These are phyloP conservation scores for Talaromyces wortmannii DNA, from an alignment of 495 filamentous ascomycete genomes.

Conservation along the genomic window DNA sequence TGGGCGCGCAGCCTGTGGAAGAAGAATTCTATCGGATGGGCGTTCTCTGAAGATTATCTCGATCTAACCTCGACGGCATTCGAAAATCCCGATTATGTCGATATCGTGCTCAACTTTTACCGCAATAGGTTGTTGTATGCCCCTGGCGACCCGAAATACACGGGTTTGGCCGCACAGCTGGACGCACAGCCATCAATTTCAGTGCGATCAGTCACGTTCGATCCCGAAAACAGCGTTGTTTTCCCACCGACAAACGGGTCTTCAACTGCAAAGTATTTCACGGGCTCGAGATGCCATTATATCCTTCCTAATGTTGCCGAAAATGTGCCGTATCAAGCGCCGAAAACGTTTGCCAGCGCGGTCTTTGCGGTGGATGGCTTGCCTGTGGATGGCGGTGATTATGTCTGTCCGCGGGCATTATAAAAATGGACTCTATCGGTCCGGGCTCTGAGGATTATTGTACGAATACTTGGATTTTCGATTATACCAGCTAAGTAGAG, in stretches of 20 bases:
- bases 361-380: neutral
- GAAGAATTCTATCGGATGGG: conserved; percentile 3
- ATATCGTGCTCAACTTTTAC: conserved; percentile 1
- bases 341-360: conserved; percentile 3
- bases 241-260: conserved; percentile 9
- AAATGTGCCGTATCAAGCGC: conserved; percentile 7
- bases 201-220: conserved; percentile 6
- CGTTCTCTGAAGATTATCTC: conserved; percentile 1
- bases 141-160: conserved; percentile 4
- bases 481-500: no score
- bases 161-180: conserved; percentile 1
- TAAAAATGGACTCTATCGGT: neutral
- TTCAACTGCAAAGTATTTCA: conserved; percentile 9
- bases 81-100: conserved; percentile 1
- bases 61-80: neutral
- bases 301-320: conserved; percentile 3
- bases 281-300: conserved; percentile 7
- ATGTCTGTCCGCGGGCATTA: neutral
- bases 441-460: neutral
- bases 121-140: conserved; percentile 1
- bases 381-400: neutral
- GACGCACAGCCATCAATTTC: conserved; percentile 8
- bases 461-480: neutral
- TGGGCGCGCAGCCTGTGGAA: conserved; percentile 2
- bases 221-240: conserved; percentile 8